Evolutionary conservation across 1,284 basidiomycete species (phyloP), one percentile per base, ranked within the genome.

Genomic region (Puccinia coronata): DNA sequence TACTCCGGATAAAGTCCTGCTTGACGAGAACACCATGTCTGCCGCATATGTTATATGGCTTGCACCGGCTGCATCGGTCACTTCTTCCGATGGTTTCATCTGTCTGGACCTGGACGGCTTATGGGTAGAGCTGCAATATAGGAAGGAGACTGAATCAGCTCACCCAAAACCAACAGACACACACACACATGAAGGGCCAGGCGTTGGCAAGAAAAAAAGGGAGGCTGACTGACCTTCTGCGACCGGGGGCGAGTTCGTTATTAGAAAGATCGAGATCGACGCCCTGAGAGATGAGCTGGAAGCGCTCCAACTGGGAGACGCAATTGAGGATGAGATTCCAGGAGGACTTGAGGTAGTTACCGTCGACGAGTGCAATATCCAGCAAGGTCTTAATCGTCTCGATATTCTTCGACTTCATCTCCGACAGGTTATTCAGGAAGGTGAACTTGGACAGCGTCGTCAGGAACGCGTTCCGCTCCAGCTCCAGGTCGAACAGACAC

Each of bases 321-420:
- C 96, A 98, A 36, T 92, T 93, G 83, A 98, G 87, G 41, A 98
- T 94, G 83, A 98, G 95, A 83, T 92, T 92, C 96, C 96, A 98
- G n/a, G 92, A 94, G 0, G 91, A 91, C 87, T 95, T 96, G 81
- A 98, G 89, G 86, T 95, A 92, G 85, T 96, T 97, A 83, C 96
- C 96, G 86, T 98, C 95, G 18, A 91, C 92, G 59, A 96, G 92
- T 9, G 96, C 96, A 69, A 98, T 91, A 85, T 98, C 96, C 34
- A 98, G 88, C 81, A 98, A 88, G 2, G 93, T 88, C 87, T 97
- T 98, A 87, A 98, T 97, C 1, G 96, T 96, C 86, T 98, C 96
- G 90, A 98, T 96, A 85, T 98, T 98, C 88, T 98, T 98, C 53
- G 93, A 90, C 88, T 95, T 96, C 96, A 98, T 98, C 88, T 98